phyloP scores from a whole-genome alignment of 495 filamentous ascomycete species.

The Peziza echinospora region DNA sequence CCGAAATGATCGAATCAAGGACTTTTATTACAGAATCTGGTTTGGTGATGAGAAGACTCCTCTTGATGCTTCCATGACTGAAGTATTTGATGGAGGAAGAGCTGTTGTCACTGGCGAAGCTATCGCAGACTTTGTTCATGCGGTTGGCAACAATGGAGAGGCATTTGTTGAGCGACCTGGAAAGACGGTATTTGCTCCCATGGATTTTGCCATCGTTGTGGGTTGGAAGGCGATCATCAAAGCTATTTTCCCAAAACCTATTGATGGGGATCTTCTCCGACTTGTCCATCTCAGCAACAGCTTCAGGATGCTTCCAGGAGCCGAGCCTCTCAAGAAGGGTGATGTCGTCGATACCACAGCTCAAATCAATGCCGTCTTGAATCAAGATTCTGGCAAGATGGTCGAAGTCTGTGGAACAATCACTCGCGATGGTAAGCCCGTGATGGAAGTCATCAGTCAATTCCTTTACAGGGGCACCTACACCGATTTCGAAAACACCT shows the following conservation, averaged over 20 bases:
- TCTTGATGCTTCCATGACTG: slow-evolving; percentile 61
- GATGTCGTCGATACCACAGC: slow-evolving; percentile 84
- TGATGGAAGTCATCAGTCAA: slow-evolving; percentile 97
- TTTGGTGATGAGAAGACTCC: slow-evolving; percentile 74
- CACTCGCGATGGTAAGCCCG: slow-evolving; percentile 57
- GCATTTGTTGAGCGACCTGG: slow-evolving; percentile 95
- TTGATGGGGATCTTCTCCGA: slow-evolving; percentile 86
- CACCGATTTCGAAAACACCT: slow-evolving; percentile 87
- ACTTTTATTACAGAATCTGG: slow-evolving; percentile 94
- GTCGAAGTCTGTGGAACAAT: slow-evolving; percentile 97
- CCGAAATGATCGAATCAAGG: slow-evolving; percentile 88
- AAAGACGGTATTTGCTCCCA: slow-evolving; percentile 84
- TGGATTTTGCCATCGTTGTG: slow-evolving; percentile 97
- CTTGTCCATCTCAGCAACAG: slow-evolving; percentile 90
- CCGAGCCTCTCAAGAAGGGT: slow-evolving; percentile 79
- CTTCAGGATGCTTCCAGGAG: slow-evolving; percentile 95
- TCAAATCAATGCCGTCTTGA: slow-evolving; percentile 92
- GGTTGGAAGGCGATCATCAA: slow-evolving; percentile 99
- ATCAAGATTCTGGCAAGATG: slow-evolving; percentile 97
- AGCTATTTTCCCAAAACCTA: slow-evolving; percentile 85
- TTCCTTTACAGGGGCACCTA: slow-evolving; percentile 91
- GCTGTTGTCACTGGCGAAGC: slow-evolving; percentile 69
- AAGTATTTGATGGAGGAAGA: slow-evolving; percentile 71
- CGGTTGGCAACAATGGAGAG: slow-evolving; percentile 91
- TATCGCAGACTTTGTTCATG: slow-evolving; percentile 95